Evolutionary conservation across 495 filamentous ascomycete species (phyloP), one percentile per base, ranked within the genome.

Genomic region (Xylaria curta): DNA sequence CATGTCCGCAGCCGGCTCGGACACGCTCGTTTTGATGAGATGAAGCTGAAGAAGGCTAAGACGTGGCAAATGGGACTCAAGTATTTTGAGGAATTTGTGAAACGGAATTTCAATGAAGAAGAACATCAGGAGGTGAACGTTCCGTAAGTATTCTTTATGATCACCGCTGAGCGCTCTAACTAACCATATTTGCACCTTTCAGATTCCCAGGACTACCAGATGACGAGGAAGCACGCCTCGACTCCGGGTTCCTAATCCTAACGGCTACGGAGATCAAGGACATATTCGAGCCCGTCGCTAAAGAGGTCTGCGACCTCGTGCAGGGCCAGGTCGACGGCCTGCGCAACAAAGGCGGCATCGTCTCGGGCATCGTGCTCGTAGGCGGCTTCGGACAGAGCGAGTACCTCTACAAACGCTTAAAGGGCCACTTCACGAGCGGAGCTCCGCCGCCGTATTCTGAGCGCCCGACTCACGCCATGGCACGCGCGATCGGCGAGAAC

Each of bases 101-200:
- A 91, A 79, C 85, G 89, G 19, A 92, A 93, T 72, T 94, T 93
- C 77, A 91, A 91, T 74, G 90, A 92, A 75, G 90, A 92, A 36
- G 90, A 92, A 70, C 87, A 91, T 70, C 82, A 87, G 63, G 91
- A 90, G 72, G 86, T 91, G 63, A 92, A 91, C 54, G 85, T 93
- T 0, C 91, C 91, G 84, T 86, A 76, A 62, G 84, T 81, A 8
- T 42, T 5, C 10, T 49, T 17, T 36, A 58, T 36, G 12, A 53
- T 36, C 6, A 1, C 21, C 0, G 13, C 26, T n/a, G 0, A 15
- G 46, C 26, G 31, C 56, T 28, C 40, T 28, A 28, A 24, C 54
- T 60, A 26, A 69, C 42, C 40, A 47, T 31, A 59, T n/a, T 46
- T 42, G 13, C n/a, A 6, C 15, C 13, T 70, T 49, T 5, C 44